Conservation (phyloP, 495 filamentous ascomycete genomes). For the Podospora pseudocomata region DNA sequence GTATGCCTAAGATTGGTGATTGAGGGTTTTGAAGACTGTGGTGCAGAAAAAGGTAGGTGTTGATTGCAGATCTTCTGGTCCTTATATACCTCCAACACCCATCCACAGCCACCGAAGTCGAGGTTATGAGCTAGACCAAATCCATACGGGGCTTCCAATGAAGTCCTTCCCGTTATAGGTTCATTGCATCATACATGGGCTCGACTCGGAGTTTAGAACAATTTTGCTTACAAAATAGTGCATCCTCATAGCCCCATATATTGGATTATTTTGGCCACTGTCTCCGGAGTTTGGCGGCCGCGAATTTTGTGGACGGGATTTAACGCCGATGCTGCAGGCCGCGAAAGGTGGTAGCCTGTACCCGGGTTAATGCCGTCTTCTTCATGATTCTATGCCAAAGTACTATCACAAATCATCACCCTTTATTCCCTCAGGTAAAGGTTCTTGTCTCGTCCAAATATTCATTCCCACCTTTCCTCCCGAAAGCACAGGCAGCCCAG, state of each 20-base stretch:
- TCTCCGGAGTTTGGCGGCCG: not conserved
- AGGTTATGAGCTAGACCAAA: too few species aligned
- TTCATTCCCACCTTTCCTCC: conserved; percentile 79
- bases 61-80: not conserved
- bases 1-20: not conserved
- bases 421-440: conserved; percentile 33
- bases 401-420: conserved; percentile 27
- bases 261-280: not conserved
- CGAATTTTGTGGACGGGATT: not conserved
- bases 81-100: not conserved
- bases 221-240: not conserved
- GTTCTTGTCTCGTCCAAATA: conserved; percentile 60
- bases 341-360: not conserved
- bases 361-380: not conserved
- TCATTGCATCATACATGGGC: not conserved
- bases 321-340: not conserved
- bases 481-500: conserved; percentile 61
- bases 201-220: not conserved
- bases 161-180: not conserved
- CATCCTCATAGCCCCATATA: not conserved
- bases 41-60: not conserved
- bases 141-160: too few species aligned
- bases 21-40: not conserved
- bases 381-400: not conserved
- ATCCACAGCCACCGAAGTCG: too few species aligned